Conservation (phyloP, 1,284 basidiomycete species). For the Ustilago trichophora region DNA sequence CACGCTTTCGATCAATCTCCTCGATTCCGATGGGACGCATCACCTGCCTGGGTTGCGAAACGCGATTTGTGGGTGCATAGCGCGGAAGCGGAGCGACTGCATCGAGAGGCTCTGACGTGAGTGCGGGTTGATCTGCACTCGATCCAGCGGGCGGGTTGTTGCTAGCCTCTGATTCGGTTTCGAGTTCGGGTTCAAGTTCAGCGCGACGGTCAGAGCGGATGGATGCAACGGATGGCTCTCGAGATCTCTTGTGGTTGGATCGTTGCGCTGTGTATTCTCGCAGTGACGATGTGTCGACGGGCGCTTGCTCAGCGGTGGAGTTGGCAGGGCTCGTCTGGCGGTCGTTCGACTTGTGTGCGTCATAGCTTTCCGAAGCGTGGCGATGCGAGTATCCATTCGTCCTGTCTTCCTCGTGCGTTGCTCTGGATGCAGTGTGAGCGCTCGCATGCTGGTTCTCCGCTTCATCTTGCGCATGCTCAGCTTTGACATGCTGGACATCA, state of each 20-base stretch:
- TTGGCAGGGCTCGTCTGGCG: neutral
- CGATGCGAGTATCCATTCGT: neutral
- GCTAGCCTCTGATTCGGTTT: neutral
- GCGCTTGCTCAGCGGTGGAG: neutral
- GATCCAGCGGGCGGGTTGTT: neutral
- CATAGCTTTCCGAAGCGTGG: neutral
- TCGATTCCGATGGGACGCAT: slow-evolving; percentile 45
- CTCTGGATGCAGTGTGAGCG: neutral
- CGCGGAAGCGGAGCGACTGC: slow-evolving; percentile 22
- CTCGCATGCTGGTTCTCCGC: neutral
- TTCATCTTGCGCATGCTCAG: neutral
- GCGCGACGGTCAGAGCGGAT: neutral
- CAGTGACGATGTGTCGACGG: neutral
- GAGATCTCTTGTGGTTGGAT: neutral
- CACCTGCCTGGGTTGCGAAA: slow-evolving; percentile 38
- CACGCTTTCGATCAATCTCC: slow-evolving; percentile 45
- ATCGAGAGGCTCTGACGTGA: neutral
- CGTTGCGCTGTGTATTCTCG: neutral
- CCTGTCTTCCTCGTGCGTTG: neutral
- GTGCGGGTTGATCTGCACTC: neutral
- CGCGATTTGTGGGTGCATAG: slow-evolving; percentile 46
- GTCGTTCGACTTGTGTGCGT: neutral
- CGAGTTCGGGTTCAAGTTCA: neutral
- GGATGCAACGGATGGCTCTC: neutral
- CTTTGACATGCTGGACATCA: neutral